Conservation (phyloP, 805 yeast genomes). For the Nakazawaea populi region DNA sequence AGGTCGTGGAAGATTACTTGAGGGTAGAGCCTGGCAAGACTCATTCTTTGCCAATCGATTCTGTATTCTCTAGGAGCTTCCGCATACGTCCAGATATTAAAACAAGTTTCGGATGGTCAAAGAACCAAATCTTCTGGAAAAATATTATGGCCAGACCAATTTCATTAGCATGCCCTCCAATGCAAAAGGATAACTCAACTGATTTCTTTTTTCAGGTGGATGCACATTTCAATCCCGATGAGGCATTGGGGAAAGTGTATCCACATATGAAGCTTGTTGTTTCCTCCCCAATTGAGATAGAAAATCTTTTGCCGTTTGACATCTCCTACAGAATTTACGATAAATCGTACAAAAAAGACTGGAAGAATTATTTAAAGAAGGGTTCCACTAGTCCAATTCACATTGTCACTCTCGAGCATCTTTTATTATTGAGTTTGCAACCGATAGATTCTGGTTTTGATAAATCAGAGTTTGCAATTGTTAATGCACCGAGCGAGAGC, state of each 20-base stretch:
- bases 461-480: slow-evolving; percentile 69
- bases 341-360: slow-evolving; percentile 60
- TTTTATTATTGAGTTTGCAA: slow-evolving; percentile 63
- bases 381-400: slow-evolving; percentile 75
- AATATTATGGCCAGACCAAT: slow-evolving; percentile 41
- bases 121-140: slow-evolving; percentile 59
- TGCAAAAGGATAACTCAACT: slow-evolving; percentile 27
- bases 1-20: slow-evolving; percentile 22
- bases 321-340: slow-evolving; percentile 71
- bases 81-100: slow-evolving; percentile 57
- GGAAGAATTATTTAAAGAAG: slow-evolving; percentile 54
- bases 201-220: slow-evolving; percentile 66
- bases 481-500: slow-evolving; percentile 50
- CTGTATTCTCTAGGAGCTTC: slow-evolving; percentile 53
- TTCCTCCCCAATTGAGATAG: slow-evolving; percentile 82
- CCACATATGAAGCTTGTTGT: slow-evolving; percentile 78
- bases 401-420: slow-evolving; percentile 67
- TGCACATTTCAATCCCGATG: slow-evolving; percentile 57
- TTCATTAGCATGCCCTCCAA: slow-evolving; percentile 56
- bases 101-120: slow-evolving; percentile 64
- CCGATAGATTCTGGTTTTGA: slow-evolving; percentile 58
- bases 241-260: slow-evolving; percentile 66
- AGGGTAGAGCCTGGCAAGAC: slow-evolving; percentile 48
- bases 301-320: slow-evolving; percentile 81
- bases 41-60: slow-evolving; percentile 69